phyloP scores from a whole-genome alignment of 306 rosid genomes.

The Cercis canadensis region DNA sequence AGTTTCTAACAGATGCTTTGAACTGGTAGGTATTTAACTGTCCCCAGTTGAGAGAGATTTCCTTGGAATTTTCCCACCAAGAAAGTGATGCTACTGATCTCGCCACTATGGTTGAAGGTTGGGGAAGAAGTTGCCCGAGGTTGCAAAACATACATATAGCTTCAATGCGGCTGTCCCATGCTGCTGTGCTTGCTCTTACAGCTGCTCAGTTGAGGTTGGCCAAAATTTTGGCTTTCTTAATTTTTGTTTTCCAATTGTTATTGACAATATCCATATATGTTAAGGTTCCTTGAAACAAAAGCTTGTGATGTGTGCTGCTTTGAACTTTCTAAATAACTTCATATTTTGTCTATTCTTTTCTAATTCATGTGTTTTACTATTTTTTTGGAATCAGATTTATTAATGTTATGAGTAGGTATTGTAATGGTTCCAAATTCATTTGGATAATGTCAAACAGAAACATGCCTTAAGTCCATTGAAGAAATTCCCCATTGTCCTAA shows the following conservation, averaged over 20 bases:
- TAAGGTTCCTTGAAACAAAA: not conserved
- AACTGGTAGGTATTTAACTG: slow-evolving; percentile 73
- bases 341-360: slow-evolving; percentile 2
- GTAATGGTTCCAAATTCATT: too few species aligned
- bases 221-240: not conserved
- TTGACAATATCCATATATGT: not conserved
- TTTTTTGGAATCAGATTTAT: too few species aligned
- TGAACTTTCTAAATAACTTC: not conserved
- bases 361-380: too few species aligned
- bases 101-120: slow-evolving; percentile 58
- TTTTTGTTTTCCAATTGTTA: not conserved
- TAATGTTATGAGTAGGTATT: too few species aligned
- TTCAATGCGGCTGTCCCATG: slow-evolving; percentile 80
- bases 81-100: slow-evolving; percentile 81
- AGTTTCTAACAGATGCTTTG: slow-evolving; percentile 36
- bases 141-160: slow-evolving; percentile 90
- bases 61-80: slow-evolving; percentile 76
- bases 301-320: not conserved
- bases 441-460: too few species aligned
- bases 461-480: too few species aligned
- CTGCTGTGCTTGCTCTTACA: slow-evolving; percentile 89
- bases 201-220: slow-evolving; percentile 88
- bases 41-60: slow-evolving; percentile 87
- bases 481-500: too few species aligned
- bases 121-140: slow-evolving; percentile 84